A percentile compares a stretch with the other conserved stretches of the same genome.
These are phyloP conservation scores for Solanum verrucosum DNA, from an alignment of 257 asterid species.

Conservation along the genomic window DNA sequence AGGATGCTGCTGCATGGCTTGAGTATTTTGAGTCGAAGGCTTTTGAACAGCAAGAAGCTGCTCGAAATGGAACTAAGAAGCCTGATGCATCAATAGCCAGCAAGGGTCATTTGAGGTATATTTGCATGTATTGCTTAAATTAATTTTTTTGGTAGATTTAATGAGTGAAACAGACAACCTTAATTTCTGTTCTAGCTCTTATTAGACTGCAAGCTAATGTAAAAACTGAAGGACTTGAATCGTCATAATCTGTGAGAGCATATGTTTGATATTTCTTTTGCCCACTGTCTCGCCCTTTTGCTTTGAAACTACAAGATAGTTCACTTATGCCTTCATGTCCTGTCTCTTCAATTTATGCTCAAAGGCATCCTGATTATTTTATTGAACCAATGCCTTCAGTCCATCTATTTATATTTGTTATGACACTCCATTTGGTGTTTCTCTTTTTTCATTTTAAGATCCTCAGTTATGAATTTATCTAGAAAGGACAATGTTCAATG, in stretches of 20 bases:
- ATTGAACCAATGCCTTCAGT: neutral
- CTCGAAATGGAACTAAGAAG: constrained; percentile 83
- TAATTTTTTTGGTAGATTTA: neutral
- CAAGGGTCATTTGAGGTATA: constrained; percentile 98
- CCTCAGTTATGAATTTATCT: neutral
- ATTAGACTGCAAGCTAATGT: neutral
- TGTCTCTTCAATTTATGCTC: neutral
- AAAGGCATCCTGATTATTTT: neutral
- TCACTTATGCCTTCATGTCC: neutral
- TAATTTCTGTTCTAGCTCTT: neutral
- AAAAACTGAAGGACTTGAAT: neutral
- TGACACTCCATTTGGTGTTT: neutral
- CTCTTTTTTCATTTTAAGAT: neutral
- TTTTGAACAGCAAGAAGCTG: constrained; percentile 98
- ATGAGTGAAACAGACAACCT: neutral
- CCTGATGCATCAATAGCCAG: constrained; percentile 97
- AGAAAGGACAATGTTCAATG: neutral
- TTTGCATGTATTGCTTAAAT: constrained; percentile 15
- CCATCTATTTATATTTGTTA: neutral
- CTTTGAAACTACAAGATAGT: neutral
- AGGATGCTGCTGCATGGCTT: constrained; percentile 99
- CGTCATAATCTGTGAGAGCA: neutral
- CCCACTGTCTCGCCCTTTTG: neutral
- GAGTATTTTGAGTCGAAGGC: constrained; percentile 98
- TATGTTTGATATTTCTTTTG: neutral